These are phyloP conservation scores for Neocallimastix lanati DNA, from an alignment of 192 early-diverging fungal species.

Conservation along the genomic window DNA sequence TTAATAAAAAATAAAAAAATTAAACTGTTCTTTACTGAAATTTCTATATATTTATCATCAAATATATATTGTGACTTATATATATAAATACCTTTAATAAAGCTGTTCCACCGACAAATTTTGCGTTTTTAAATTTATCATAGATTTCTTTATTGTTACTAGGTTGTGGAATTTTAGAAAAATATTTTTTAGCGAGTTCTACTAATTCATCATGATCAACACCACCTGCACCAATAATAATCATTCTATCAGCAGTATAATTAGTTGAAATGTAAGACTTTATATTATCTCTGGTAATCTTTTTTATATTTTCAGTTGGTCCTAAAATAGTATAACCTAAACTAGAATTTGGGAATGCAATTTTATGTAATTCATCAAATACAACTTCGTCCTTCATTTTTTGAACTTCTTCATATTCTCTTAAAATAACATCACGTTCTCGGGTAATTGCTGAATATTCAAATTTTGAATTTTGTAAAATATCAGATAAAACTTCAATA, in stretches of 20 bases:
- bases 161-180: constrained; percentile 45
- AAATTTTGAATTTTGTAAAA: constrained; percentile 79
- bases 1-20: no score
- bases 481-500: constrained; percentile 90
- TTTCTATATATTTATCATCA: no score
- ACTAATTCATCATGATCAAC: constrained; percentile 87
- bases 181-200: constrained; percentile 80
- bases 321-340: constrained; percentile 89
- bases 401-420: constrained; percentile 65
- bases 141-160: not conserved
- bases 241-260: constrained; percentile 95
- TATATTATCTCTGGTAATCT: constrained; percentile 70
- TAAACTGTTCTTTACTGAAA: no score
- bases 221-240: constrained; percentile 80
- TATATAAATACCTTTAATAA: not conserved
- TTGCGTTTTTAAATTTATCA: not conserved
- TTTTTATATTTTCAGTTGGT: constrained; percentile 81
- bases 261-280: constrained; percentile 76
- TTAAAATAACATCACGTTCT: constrained; percentile 90
- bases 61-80: no score
- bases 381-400: constrained; percentile 97
- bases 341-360: constrained; percentile 62
- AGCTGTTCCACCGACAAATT: not conserved
- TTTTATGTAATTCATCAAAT: constrained; percentile 94
- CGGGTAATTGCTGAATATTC: constrained; percentile 73